Evolutionary conservation across 2,329 filamentous ascomycete species (phyloP).

Genomic region (Fusarium sp.): DNA sequence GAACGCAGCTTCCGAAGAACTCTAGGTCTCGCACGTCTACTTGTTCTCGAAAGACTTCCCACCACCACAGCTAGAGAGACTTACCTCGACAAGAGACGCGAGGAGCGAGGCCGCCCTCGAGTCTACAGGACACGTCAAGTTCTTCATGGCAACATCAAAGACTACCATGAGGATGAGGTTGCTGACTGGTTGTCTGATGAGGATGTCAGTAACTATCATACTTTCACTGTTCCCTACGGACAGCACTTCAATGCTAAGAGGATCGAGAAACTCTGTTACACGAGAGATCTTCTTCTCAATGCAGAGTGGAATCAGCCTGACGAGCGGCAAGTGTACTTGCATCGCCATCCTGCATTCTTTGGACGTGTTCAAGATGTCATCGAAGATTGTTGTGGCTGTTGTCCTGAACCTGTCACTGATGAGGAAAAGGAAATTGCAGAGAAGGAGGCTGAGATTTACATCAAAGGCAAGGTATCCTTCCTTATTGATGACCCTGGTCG

Average conservation of each 20-base stretch:
- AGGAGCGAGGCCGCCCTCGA: conserved; percentile 76
- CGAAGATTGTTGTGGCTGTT: conserved; percentile 83
- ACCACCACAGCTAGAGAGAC: conserved; percentile 73
- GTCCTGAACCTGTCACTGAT: conserved; percentile 73
- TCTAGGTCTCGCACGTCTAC: conserved; percentile 79
- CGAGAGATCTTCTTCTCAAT: conserved; percentile 83
- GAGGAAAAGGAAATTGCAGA: conserved; percentile 78
- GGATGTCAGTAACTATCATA: conserved; percentile 83
- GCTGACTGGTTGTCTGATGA: conserved; percentile 84
- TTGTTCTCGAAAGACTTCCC: conserved; percentile 83
- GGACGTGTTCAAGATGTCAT: conserved; percentile 79
- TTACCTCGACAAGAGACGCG: conserved; percentile 76
- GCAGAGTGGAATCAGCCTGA: conserved; percentile 86
- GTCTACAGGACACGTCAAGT: conserved; percentile 53
- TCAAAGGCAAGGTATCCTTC: conserved; percentile 79
- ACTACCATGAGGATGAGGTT: conserved; percentile 80
- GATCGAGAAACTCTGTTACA: conserved; percentile 85
- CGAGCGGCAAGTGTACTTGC: conserved; percentile 79
- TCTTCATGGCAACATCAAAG: conserved; percentile 78
- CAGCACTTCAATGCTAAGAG: conserved; percentile 70
- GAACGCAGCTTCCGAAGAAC: conserved; percentile 82
- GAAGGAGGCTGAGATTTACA: conserved; percentile 79
- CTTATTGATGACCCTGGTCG: conserved; percentile 84
- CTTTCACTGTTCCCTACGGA: conserved; percentile 78
- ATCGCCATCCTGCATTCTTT: conserved; percentile 88